Base-by-base conservation (phyloP, 192 early-diverging fungal species). In the Neocallimastix lanati region DNA sequence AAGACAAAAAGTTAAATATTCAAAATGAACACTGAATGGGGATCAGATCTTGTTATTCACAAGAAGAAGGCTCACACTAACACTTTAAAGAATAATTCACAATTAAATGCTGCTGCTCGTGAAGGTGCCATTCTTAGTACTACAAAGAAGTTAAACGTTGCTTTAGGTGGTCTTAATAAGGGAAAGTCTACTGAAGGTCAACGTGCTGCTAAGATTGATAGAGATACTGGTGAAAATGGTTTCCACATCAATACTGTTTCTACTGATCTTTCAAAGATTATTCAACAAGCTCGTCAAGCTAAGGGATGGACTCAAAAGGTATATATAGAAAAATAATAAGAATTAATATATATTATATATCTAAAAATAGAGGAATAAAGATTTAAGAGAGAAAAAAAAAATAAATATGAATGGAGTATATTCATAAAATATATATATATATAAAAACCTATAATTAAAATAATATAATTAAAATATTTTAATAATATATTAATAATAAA, bases 281-380 rank as follows among this genome's bases (percentile, higher is more conserved):
- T 98, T 80, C 88, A 90, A 81, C 87, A 94, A 82, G 96, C 90
- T 14, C 87, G 95, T 78, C 83, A 88, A 80, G 92, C 88, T 18
- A 92, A 93, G 86, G 83, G 84, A 18, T 77, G 93, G 83, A 95
- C 91, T 28, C 96, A 98, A 84, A 96, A 96, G 90, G 93, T 95
- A n/a, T 86, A 96, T 29, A 93, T 92, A 37, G 90, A 90, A 29
- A 25, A 29, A 29, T 25, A 25, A 12, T 30, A 30, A 12, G 78
- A 18, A 5, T 4, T 11, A n/a, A 36, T 16, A 9, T n/a, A n/a
- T n/a, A n/a, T n/a, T n/a, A n/a, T n/a, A n/a, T n/a, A n/a, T n/a
- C n/a, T n/a, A n/a, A n/a, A n/a, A n/a, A n/a, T n/a, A n/a, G n/a
- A n/a, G n/a, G n/a, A n/a, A n/a, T n/a, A n/a, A n/a, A n/a, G n/a